Conservation (phyloP, 2,329 filamentous ascomycete genomes). For the Hymenoscyphus infarciens region DNA sequence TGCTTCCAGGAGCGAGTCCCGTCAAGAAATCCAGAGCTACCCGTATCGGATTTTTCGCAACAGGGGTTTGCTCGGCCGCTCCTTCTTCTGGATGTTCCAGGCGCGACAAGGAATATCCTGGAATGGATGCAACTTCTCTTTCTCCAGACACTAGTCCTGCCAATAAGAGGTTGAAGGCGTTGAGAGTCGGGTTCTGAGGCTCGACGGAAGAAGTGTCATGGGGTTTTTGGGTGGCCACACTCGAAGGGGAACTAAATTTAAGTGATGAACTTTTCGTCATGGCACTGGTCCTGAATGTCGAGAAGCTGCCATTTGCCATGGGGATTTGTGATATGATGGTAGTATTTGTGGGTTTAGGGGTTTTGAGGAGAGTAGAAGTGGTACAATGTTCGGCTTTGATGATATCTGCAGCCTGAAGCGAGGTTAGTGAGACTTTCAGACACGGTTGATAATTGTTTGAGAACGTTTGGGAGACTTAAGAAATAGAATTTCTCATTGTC, state of each 20-base stretch:
- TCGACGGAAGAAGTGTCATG: not conserved
- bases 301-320: not conserved
- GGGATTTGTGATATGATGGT: conserved; percentile 10
- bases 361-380: not conserved
- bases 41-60: not conserved
- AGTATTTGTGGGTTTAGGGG: conserved; percentile 8
- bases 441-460: no score
- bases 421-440: not conserved
- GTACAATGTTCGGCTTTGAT: conserved; percentile 21
- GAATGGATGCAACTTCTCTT: not conserved
- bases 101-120: not conserved
- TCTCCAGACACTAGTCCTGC: conserved; percentile 1
- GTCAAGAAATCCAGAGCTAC: not conserved
- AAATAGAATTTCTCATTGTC: no score
- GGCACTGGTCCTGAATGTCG: not conserved
- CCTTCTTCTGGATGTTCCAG: not conserved
- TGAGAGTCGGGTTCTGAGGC: not conserved
- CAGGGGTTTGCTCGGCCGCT: not conserved
- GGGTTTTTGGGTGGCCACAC: not conserved
- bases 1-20: not conserved
- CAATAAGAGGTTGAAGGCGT: not conserved
- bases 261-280: conserved; percentile 3
- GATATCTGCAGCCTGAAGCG: conserved; percentile 26
- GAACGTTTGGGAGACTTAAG: no score
- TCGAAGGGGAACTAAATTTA: not conserved